These are phyloP conservation scores for Letharia columbiana DNA, from an alignment of 495 filamentous ascomycete genomes.

Conservation along the genomic window DNA sequence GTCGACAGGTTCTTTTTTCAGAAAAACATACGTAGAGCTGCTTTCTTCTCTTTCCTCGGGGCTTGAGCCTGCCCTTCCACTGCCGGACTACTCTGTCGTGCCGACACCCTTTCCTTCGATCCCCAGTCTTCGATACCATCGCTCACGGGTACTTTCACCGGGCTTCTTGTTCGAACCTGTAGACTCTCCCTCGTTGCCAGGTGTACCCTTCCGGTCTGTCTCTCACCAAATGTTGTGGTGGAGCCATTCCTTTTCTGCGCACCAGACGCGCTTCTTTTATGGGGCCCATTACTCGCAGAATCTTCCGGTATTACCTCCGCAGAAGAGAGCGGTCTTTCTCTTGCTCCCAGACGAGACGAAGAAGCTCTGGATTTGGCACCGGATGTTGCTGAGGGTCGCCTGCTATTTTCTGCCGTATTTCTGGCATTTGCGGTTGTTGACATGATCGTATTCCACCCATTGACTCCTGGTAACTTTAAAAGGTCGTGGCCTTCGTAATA, in stretches of 20 bases:
- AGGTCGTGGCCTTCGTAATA: constrained; percentile 10
- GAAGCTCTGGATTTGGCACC: constrained; percentile 24
- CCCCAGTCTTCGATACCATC: constrained; percentile 43
- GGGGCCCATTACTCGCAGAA: constrained; percentile 25
- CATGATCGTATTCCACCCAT: constrained; percentile 17
- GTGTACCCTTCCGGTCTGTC: constrained; percentile 42
- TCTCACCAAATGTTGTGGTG: constrained; percentile 22
- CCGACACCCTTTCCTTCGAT: constrained; percentile 50
- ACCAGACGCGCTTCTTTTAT: constrained; percentile 17
- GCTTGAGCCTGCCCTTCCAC: constrained; percentile 10
- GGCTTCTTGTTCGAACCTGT: constrained; percentile 54
- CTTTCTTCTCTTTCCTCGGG: constrained; percentile 35
- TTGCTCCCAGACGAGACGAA: constrained; percentile 19
- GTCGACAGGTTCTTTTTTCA: constrained; percentile 5
- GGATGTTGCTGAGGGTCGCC: constrained; percentile 19
- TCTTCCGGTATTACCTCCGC: constrained; percentile 25
- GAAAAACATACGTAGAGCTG: constrained; percentile 28
- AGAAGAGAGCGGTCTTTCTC: constrained; percentile 18
- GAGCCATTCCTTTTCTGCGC: constrained; percentile 18
- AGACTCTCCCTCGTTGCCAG: constrained; percentile 59
- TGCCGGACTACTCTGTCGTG: constrained; percentile 23
- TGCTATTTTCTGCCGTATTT: constrained; percentile 18
- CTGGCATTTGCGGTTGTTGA: constrained; percentile 17
- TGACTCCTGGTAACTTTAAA: background rate
- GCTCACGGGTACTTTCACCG: constrained; percentile 49